Evolutionary conservation across 2,329 filamentous ascomycete genomes (phyloP).

Genomic region (Xylaria sp.): DNA sequence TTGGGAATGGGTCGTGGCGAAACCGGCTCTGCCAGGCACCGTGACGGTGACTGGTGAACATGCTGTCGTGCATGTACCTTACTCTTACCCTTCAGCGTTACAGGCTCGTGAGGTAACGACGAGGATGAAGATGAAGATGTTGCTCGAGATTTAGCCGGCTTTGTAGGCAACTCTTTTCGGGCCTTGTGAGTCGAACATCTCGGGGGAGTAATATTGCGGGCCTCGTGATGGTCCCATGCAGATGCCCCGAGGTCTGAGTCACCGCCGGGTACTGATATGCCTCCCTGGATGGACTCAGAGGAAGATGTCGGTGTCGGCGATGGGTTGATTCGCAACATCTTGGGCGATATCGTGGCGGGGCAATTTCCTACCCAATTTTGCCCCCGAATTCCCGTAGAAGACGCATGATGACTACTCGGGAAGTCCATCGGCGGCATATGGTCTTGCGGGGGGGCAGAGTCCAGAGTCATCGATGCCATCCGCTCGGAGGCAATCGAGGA

Average conservation of each 20-base stretch:
- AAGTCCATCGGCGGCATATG: constrained; percentile 14
- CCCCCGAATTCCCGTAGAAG: constrained; percentile 2
- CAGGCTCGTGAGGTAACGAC: not conserved
- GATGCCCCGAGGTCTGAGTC: constrained; percentile 30
- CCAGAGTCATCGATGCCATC: constrained; percentile 37
- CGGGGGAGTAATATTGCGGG: constrained; percentile 14
- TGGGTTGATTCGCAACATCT: constrained; percentile 39
- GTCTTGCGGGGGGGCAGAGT: constrained; percentile 20
- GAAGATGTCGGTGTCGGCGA: constrained; percentile 39
- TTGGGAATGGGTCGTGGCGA: constrained; percentile 19
- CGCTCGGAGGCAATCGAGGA: constrained; percentile 37
- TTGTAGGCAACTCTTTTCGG: constrained; percentile 37
- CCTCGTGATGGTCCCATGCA: constrained; percentile 26
- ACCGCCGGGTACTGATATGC: constrained; percentile 11
- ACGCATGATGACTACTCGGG: constrained; percentile 13
- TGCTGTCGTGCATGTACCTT: constrained; percentile 5
- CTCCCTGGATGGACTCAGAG: constrained; percentile 35
- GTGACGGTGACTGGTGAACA: constrained; percentile 10
- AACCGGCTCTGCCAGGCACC: constrained; percentile 10
- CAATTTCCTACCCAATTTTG: constrained; percentile 26
- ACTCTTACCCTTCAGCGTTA: constrained; percentile 24
- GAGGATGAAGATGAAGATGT: constrained; percentile 15
- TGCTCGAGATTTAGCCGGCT: constrained; percentile 30
- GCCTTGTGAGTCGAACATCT: constrained; percentile 27
- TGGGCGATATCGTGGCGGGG: constrained; percentile 40